Evolutionary conservation across 2,329 filamentous ascomycete species (phyloP).

Genomic region (Fusarium sp.): DNA sequence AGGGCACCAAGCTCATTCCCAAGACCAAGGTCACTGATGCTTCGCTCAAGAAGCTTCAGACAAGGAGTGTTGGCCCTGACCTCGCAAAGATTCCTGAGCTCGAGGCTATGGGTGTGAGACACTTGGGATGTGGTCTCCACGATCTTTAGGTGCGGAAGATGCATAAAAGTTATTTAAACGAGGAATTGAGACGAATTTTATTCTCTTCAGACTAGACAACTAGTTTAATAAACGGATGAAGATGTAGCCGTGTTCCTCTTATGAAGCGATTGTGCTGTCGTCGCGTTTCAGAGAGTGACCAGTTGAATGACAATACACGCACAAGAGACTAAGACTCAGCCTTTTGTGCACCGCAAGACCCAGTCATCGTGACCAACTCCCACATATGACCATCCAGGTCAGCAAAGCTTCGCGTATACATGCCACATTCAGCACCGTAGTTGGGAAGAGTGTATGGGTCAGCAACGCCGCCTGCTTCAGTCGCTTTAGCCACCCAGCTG

Average conservation of each 20-base stretch:
- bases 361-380: conserved; percentile 24
- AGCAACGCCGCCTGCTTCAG: conserved; percentile 32
- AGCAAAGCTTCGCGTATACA: conserved; percentile 43
- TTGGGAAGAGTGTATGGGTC: conserved; percentile 38
- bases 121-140: conserved; percentile 53
- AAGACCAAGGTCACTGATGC: conserved; percentile 41
- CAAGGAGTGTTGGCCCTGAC: conserved; percentile 31
- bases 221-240: too few relatives aligned
- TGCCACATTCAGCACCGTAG: conserved; percentile 32
- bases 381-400: conserved; percentile 47
- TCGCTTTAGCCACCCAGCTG: conserved; percentile 30
- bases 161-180: too few relatives aligned
- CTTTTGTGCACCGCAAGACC: background rate
- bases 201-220: too few relatives aligned
- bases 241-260: too few relatives aligned
- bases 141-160: conserved; percentile 13
- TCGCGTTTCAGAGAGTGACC: background rate
- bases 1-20: conserved; percentile 46
- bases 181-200: too few relatives aligned
- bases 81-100: conserved; percentile 51
- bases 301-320: background rate
- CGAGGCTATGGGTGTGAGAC: conserved; percentile 54
- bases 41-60: conserved; percentile 29
- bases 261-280: too few relatives aligned
- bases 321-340: background rate